phyloP scores from a whole-genome alignment of 2,329 filamentous ascomycete genomes.

The Fusarium aywerte region DNA sequence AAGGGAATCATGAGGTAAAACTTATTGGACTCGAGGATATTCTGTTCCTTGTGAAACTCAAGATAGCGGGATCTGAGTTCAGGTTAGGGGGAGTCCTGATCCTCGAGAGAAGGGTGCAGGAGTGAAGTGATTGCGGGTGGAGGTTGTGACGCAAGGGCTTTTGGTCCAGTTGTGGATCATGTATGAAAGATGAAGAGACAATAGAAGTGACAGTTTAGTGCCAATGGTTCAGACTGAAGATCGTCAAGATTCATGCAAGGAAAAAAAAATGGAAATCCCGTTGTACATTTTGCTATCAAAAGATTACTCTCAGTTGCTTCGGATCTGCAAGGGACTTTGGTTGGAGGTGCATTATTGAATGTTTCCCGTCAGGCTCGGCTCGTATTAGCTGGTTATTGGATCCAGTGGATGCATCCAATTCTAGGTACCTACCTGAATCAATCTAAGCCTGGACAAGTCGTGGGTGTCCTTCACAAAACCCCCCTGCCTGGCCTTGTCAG shows the following conservation, averaged over 20 bases:
- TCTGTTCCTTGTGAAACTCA: not conserved
- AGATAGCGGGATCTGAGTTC: conserved; percentile 6
- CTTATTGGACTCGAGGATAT: not conserved
- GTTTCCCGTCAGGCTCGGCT: not conserved
- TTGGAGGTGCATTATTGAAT: conserved; percentile 15
- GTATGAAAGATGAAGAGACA: conserved; percentile 4
- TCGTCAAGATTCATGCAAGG: not conserved
- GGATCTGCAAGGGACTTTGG: conserved; percentile 17
- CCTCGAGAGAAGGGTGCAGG: conserved; percentile 17
- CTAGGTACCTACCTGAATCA: not conserved
- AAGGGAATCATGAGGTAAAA: conserved; percentile 7
- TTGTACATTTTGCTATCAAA: not conserved
- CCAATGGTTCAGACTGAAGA: not conserved
- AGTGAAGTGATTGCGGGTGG: conserved; percentile 28
- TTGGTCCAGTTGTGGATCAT: conserved; percentile 33
- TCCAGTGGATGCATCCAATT: not conserved
- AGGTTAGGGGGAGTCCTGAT: conserved; percentile 4
- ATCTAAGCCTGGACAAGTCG: not conserved
- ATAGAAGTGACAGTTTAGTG: conserved; percentile 1
- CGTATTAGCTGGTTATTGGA: not conserved
- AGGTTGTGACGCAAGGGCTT: conserved; percentile 40
- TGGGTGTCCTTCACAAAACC: not conserved
- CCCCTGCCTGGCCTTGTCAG: conserved; percentile 1
- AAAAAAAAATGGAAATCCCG: not conserved
- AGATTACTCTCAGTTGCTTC: not conserved